A percentile compares a stretch with the other conserved stretches of the same genome.
Conservation (phyloP, 371 early-diverging fungal species). For the Apophysomyces elegans region DNA sequence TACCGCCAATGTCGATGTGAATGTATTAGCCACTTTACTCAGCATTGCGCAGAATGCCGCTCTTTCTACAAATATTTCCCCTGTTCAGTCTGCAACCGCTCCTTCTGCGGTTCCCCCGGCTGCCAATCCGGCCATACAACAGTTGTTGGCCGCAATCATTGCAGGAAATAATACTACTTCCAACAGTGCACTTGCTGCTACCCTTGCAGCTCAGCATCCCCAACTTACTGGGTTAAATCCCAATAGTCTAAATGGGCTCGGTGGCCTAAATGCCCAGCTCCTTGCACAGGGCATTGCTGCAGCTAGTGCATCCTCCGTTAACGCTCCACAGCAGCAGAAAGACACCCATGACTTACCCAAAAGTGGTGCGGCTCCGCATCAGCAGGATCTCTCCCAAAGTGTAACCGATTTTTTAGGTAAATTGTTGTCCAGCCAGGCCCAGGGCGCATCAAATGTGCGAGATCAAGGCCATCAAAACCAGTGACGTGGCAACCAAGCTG, state of each 20-base stretch:
- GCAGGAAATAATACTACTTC: neutral
- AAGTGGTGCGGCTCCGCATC: neutral
- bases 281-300: constrained; percentile 4
- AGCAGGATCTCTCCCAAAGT: constrained; percentile 1
- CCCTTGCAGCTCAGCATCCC: constrained; percentile 6
- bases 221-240: neutral
- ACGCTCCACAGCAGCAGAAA: neutral
- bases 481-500: neutral
- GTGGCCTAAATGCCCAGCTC: constrained; percentile 2
- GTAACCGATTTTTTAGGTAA: constrained; percentile 9
- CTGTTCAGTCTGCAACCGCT: neutral
- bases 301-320: neutral
- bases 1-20: constrained; percentile 12
- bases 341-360: neutral
- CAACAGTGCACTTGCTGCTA: neutral
- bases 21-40: constrained; percentile 11
- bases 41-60: constrained; percentile 13
- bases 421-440: neutral
- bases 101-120: constrained; percentile 1
- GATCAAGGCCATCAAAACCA: neutral
- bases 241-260: neutral
- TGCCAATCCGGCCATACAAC: constrained; percentile 1
- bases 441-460: neutral
- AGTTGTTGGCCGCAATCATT: neutral
- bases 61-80: neutral